A percentile compares a stretch with the other conserved stretches of the same genome.
phyloP scores from a whole-genome alignment of 1,284 basidiomycete genomes.

The Polyporus tsugae region DNA sequence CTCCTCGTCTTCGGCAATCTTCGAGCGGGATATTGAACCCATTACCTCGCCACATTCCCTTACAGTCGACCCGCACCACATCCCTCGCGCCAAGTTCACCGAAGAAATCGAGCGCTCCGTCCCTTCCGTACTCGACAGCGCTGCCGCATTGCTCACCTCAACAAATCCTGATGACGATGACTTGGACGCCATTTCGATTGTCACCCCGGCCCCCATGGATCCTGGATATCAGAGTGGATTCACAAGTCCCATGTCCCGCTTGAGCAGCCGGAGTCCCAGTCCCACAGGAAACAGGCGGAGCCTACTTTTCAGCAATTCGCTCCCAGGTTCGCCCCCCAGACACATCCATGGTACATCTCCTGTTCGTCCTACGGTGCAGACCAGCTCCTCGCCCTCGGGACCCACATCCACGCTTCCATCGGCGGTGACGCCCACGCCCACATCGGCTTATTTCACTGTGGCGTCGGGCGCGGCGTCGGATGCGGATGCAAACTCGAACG shows the following conservation, averaged over 20 bases:
- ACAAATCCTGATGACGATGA: conserved; percentile 49
- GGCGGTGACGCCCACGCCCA: conserved; percentile 51
- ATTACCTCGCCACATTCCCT: conserved; percentile 55
- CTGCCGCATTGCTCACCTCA: conserved; percentile 68
- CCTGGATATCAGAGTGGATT: conserved; percentile 58
- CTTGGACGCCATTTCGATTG: conserved; percentile 63
- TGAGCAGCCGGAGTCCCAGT: conserved; percentile 69
- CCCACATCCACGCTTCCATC: conserved; percentile 27
- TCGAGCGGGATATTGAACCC: conserved; percentile 83
- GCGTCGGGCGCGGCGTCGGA: conserved; percentile 34
- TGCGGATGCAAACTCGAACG: conserved; percentile 41
- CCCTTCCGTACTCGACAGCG: conserved; percentile 78
- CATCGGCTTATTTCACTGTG: conserved; percentile 57
- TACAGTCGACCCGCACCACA: conserved; percentile 70
- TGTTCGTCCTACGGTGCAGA: conserved; percentile 37
- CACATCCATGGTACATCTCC: conserved; percentile 33
- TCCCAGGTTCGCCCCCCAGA: conserved; percentile 35
- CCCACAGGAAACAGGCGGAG: conserved; percentile 46
- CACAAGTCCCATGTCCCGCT: conserved; percentile 69
- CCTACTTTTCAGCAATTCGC: conserved; percentile 40
- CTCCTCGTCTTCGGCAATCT: conserved; percentile 82
- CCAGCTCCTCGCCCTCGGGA: conserved; percentile 20
- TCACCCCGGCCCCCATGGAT: conserved; percentile 57
- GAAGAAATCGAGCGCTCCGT: conserved; percentile 77
- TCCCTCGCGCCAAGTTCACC: conserved; percentile 71